These are phyloP conservation scores for Nicotiana knightiana DNA, from an alignment of 257 asterid genomes.

Conservation along the genomic window DNA sequence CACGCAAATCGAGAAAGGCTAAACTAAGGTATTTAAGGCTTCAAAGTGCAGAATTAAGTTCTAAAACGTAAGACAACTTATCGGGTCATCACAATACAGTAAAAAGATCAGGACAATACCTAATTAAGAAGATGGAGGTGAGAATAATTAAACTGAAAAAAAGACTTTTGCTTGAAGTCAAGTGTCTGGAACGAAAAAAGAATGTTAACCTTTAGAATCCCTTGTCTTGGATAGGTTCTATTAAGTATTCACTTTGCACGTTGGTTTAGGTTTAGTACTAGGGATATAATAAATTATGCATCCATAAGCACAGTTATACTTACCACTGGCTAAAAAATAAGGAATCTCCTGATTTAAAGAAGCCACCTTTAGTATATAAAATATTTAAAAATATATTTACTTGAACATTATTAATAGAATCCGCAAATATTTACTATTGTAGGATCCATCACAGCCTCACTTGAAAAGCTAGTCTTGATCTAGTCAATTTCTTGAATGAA, in stretches of 20 bases:
- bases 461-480: slow-evolving; percentile 35
- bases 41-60: too few species aligned
- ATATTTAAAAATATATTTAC: slow-evolving; percentile 7
- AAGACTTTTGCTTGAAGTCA: background rate
- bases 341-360: slow-evolving; percentile 32
- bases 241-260: background rate
- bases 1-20: too few species aligned
- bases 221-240: slow-evolving; percentile 6
- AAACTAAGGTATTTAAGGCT: too few species aligned
- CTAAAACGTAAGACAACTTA: too few species aligned
- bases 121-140: too few species aligned
- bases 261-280: background rate
- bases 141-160: too few species aligned
- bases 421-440: background rate
- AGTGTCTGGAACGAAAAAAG: background rate
- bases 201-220: slow-evolving; percentile 5
- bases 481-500: slow-evolving; percentile 33
- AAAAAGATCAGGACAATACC: too few species aligned
- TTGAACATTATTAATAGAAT: slow-evolving; percentile 15
- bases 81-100: too few species aligned
- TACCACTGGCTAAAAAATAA: slow-evolving; percentile 16
- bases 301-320: slow-evolving; percentile 12
- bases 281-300: background rate
- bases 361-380: slow-evolving; percentile 14
- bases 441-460: slow-evolving; percentile 42